Evolutionary conservation across 2,329 filamentous ascomycete genomes (phyloP).

Genomic region (Hymenoscyphus albidus): DNA sequence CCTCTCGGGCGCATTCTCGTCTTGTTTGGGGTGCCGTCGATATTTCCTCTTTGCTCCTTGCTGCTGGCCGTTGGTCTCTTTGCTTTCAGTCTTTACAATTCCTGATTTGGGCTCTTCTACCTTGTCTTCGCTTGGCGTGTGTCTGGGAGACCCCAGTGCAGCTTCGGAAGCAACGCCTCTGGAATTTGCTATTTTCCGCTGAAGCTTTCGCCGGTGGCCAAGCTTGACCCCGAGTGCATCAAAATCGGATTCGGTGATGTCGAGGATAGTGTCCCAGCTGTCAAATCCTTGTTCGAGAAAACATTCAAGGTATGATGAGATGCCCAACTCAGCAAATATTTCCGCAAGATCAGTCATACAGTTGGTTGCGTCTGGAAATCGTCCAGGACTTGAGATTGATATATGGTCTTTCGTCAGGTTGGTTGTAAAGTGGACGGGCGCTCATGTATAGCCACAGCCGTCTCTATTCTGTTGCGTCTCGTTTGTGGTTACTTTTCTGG

Average conservation of each 20-base stretch:
- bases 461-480: neutral
- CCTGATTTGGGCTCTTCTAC: conserved; percentile 51
- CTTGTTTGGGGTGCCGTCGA: conserved; percentile 72
- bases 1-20: conserved; percentile 75
- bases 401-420: neutral
- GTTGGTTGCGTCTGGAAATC: conserved; percentile 34
- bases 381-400: conserved; percentile 29
- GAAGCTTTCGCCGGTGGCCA: conserved; percentile 80
- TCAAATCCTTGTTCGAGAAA: conserved; percentile 81
- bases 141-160: conserved; percentile 34
- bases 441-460: neutral
- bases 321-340: conserved; percentile 70
- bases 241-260: conserved; percentile 80
- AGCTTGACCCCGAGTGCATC: conserved; percentile 74
- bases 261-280: conserved; percentile 76
- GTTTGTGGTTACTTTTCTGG: neutral
- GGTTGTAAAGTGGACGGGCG: neutral
- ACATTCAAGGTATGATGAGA: conserved; percentile 69
- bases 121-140: conserved; percentile 54
- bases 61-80: conserved; percentile 41
- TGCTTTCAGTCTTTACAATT: conserved; percentile 40
- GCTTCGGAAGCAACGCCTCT: conserved; percentile 50
- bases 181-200: conserved; percentile 73
- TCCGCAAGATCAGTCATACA: conserved; percentile 53
- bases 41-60: conserved; percentile 66